Evolutionary conservation across 2,329 filamentous ascomycete genomes (phyloP).

Genomic region (Akanthomyces uredinophilus): DNA sequence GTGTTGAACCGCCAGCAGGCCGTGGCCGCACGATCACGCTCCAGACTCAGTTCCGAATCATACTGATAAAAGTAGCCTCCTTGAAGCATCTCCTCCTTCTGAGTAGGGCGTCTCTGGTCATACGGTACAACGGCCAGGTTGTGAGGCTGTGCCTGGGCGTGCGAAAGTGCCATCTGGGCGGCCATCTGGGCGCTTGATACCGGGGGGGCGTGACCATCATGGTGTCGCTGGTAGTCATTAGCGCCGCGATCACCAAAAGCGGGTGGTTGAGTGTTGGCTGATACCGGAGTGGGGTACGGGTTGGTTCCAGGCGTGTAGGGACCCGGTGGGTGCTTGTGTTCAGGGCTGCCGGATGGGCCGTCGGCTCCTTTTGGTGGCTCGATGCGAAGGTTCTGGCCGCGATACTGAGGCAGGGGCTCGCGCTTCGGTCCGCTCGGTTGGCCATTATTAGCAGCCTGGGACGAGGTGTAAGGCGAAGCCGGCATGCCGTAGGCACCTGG

Average conservation of each 20-base stretch:
- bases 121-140: constrained; percentile 24
- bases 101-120: constrained; percentile 45
- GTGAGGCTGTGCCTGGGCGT: constrained; percentile 34
- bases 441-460: constrained; percentile 36
- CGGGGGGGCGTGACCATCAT: constrained; percentile 40
- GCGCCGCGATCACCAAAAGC: constrained; percentile 45
- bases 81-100: constrained; percentile 86
- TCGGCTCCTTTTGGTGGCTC: constrained; percentile 57
- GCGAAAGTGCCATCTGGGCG: constrained; percentile 55
- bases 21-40: constrained; percentile 77
- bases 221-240: constrained; percentile 53
- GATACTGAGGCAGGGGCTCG: constrained; percentile 54
- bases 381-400: constrained; percentile 57
- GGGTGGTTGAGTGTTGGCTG: constrained; percentile 44
- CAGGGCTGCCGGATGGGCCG: constrained; percentile 42
- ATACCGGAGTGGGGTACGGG: constrained; percentile 58
- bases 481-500: constrained; percentile 59
- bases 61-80: constrained; percentile 77
- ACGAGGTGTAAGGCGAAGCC: constrained; percentile 11
- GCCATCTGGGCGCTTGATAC: constrained; percentile 47
- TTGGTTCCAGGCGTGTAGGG: constrained; percentile 47
- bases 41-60: constrained; percentile 69
- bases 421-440: constrained; percentile 39
- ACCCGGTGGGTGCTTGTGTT: constrained; percentile 57
- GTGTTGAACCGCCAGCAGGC: constrained; percentile 86